Evolutionary conservation across 192 early-diverging fungal species (phyloP).

Genomic region (Linnemannia hyalina): DNA sequence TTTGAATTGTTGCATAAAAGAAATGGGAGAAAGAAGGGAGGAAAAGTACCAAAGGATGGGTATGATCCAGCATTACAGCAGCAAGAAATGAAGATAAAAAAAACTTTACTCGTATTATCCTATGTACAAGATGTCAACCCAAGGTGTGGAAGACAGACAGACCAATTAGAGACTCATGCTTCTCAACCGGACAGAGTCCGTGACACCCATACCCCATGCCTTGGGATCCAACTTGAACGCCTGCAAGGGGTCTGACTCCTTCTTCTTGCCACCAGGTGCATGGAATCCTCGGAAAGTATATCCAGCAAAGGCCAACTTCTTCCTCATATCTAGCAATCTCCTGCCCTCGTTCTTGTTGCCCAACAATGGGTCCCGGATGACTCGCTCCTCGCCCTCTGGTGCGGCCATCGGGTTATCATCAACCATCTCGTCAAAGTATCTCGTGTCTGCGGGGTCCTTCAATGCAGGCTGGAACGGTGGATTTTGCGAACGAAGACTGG

Average conservation of each 20-base stretch:
- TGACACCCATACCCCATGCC: constrained; percentile 48
- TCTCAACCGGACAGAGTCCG: constrained; percentile 51
- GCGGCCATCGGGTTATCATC: constrained; percentile 60
- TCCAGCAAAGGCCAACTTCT: constrained; percentile 72
- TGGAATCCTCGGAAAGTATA: constrained; percentile 66
- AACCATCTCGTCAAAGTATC: constrained; percentile 87
- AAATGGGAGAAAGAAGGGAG: no score
- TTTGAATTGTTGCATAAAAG: no score
- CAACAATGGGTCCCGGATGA: constrained; percentile 55
- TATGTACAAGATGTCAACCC: no score
- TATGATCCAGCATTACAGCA: no score
- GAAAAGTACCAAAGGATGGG: no score
- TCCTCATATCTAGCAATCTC: constrained; percentile 71
- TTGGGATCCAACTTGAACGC: constrained; percentile 45
- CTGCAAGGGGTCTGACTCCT: constrained; percentile 44
- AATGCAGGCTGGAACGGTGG: constrained; percentile 89
- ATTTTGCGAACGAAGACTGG: constrained; percentile 65
- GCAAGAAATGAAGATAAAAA: background rate
- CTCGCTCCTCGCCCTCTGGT: constrained; percentile 59
- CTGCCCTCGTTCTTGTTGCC: constrained; percentile 62
- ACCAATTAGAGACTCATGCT: constrained; percentile 49
- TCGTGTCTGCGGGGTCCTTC: constrained; percentile 84
- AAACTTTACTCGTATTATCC: background rate
- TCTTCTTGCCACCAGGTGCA: constrained; percentile 55
- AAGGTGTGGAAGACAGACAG: background rate